Base-by-base conservation (phyloP, 2,329 filamentous ascomycete genomes). In the Paraphoma chrysanthemicola region DNA sequence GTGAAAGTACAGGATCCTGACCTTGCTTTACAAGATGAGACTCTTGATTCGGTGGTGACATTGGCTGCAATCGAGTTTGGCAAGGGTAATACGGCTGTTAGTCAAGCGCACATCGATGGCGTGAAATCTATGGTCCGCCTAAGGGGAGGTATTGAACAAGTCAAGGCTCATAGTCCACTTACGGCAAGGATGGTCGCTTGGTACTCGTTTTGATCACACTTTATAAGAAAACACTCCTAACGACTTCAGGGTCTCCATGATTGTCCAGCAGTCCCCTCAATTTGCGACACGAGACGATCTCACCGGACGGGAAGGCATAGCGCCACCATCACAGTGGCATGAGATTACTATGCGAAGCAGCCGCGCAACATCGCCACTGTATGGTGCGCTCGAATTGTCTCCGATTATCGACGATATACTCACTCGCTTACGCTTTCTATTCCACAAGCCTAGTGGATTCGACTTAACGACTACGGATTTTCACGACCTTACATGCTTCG, bases 21-120 rank as follows among this genome's bases (percentile, higher is more conserved):
- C 0, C 58, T 83, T 2, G 84, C 84, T 0, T 68, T 83, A 2
- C 81, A 84, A 53, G 83, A 86, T 51, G 83, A 78, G 17, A 87
- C 85, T 0, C 77, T 87, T 70, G 82, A 87, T 56, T 81, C 84
- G 0, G 82, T 87, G 7, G 80, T 87, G 42, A 87, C 84, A 0
- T 17, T 54, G 28, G 39, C 42, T 42, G 39, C 52, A 7, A 50
- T 50, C 12, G 47, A 54, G 18, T 42, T 50, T 44, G 53, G 46
- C 23, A 50, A 50, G 30, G 53, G 53, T 23, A 54, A 54, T 16
- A 29, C 41, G 4, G 46, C 36, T 14, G 42, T 48, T 14, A 45
- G 46, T 38, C 45, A 44, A n/a, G 16, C 33, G 42, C 83, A 86
- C 51, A 76, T 86, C 17, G 74, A 81, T 0, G 83, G 82, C 0